A percentile compares a stretch with the other conserved stretches of the same genome.
These are phyloP conservation scores for Pisolithus microcarpus DNA, from an alignment of 768 basidiomycete genomes.

Conservation along the genomic window DNA sequence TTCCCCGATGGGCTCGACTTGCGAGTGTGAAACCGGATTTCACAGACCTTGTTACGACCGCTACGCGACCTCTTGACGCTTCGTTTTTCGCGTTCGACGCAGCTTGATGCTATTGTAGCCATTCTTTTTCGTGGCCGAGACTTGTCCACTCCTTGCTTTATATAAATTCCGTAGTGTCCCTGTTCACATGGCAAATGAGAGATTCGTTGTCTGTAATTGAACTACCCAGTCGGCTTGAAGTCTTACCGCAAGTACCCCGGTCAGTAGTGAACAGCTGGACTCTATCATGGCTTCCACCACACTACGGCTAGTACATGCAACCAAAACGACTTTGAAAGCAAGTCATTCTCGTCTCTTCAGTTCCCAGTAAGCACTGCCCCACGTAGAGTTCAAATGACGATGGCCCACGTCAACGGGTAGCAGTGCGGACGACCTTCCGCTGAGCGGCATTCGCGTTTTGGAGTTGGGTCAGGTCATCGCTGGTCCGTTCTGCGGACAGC, in stretches of 20 bases:
- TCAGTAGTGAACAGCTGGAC: neutral
- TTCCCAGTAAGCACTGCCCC: neutral
- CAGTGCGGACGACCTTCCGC: constrained; percentile 37
- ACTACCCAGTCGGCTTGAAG: neutral
- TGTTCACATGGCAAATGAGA: no score
- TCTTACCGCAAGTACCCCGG: no score
- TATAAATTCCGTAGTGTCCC: no score
- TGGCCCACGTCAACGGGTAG: constrained; percentile 11
- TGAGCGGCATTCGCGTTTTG: constrained; percentile 56
- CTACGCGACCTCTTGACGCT: no score
- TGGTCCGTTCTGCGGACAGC: constrained; percentile 66
- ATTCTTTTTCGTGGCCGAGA: no score
- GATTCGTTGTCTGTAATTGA: no score
- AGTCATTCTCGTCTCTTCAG: neutral
- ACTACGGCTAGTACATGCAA: neutral
- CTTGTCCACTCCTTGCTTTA: no score
- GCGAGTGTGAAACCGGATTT: no score
- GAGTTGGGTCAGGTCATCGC: constrained; percentile 69
- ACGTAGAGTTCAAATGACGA: neutral
- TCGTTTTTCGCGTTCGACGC: no score
- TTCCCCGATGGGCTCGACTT: no score
- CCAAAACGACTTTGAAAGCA: neutral
- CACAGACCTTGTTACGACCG: no score
- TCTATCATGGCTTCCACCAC: neutral
- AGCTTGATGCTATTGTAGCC: no score